Base-by-base conservation (phyloP, 164 flowering plant species). In the Chimonanthus salicifolius region DNA sequence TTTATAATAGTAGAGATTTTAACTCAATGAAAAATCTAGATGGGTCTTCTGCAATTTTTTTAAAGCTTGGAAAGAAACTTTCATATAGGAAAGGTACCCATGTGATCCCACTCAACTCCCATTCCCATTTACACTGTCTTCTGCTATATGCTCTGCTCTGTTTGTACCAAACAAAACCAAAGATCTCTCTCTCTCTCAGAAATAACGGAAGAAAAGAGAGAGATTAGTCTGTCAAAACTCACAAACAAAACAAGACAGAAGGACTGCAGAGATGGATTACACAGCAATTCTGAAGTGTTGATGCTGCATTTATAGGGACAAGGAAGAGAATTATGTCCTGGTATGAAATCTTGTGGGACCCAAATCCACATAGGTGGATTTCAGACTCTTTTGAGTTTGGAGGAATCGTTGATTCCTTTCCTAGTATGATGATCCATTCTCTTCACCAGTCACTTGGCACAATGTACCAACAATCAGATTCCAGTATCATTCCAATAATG, bases 21-120 rank as follows among this genome's bases (percentile, higher is more conserved):
- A 33, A 33, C 33, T 58, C 33, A 33, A 33, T 1, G 49, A 47
- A 47, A 60, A 71, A 64, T 33, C 11, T 60, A 21, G 13, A 49
- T 64, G 71, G 71, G 74, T 0, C 49, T 70, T 80, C 70, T 70
- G 63, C 70, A 62, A 71, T 46, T 75, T 70, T 64, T 69, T 72
- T 78, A 80, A 69, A 66, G 54, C 49, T 21, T 70, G 77, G 74
- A 64, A 68, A 73, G 48, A 49, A 75, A 78, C 72, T 75, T 78
- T 78, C 80, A 81, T 77, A 66, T 60, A 72, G 73, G 75, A 78
- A 62, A 75, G 68, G 78, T 68, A 73, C 74, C 80, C 83, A 75
- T 78, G 80, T 81, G 80, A 81, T 68, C 80, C 78, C 74, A 75
- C 18, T 21, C 54, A 67, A 51, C 72, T 74, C 64, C 47, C 44